A percentile compares a stretch with the other conserved stretches of the same genome.
phyloP scores from a whole-genome alignment of 2,329 filamentous ascomycete genomes.

The Botrytis galanthina region DNA sequence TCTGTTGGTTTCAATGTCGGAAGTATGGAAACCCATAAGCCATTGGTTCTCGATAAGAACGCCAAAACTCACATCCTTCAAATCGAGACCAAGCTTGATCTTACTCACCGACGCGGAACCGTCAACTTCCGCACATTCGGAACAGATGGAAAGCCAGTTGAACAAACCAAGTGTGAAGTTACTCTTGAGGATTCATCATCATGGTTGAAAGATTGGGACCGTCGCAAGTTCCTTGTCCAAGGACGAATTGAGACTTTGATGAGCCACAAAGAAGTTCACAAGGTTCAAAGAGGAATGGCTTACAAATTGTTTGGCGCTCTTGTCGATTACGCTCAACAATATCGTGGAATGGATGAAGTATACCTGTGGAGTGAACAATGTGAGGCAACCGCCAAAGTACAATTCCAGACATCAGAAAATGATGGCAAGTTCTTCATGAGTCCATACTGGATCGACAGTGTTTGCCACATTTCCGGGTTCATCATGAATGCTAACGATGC shows the following conservation, averaged over 20 bases:
- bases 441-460: conserved; percentile 59
- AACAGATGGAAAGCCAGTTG: conserved; percentile 23
- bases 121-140: conserved; percentile 24
- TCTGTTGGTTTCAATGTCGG: conserved; percentile 54
- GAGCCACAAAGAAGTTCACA: conserved; percentile 51
- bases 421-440: conserved; percentile 55
- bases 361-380: conserved; percentile 49
- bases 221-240: conserved; percentile 37
- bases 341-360: conserved; percentile 56
- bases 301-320: conserved; percentile 66
- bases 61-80: conserved; percentile 22
- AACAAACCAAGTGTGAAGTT: conserved; percentile 18
- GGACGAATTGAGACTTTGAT: conserved; percentile 41
- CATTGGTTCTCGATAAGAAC: conserved; percentile 53
- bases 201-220: conserved; percentile 21
- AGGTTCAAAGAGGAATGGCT: conserved; percentile 66
- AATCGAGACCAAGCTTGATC: conserved; percentile 28
- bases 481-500: conserved; percentile 54
- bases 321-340: conserved; percentile 53
- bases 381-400: conserved; percentile 45
- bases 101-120: conserved; percentile 18
- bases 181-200: conserved; percentile 20
- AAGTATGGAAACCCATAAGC: conserved; percentile 66
- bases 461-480: conserved; percentile 60
- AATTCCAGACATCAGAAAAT: conserved; percentile 47